Evolutionary conservation across 768 basidiomycete species (phyloP).

Genomic region (Floccularia luteovirens): DNA sequence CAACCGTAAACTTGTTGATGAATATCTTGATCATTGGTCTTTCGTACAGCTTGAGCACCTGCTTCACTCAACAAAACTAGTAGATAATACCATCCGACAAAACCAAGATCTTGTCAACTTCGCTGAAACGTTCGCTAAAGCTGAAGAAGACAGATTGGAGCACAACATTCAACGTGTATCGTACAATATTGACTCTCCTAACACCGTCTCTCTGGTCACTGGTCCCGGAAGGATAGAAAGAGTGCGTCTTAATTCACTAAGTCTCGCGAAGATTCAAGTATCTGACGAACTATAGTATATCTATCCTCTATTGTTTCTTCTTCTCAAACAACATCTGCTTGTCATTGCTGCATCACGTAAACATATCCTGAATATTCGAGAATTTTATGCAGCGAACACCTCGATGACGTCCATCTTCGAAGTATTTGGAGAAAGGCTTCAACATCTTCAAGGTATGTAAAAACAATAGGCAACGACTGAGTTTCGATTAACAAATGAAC

Average conservation of each 20-base stretch:
- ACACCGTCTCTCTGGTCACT: constrained; percentile 23
- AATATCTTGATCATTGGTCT: constrained; percentile 22
- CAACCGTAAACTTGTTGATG: constrained; percentile 23
- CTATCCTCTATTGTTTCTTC: constrained; percentile 25
- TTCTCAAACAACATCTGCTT: constrained; percentile 22
- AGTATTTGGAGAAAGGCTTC: constrained; percentile 21
- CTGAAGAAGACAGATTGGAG: constrained; percentile 23
- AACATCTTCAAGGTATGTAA: constrained; percentile 23
- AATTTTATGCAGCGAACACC: constrained; percentile 19
- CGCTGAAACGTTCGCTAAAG: constrained; percentile 16
- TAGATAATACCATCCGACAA: constrained; percentile 16
- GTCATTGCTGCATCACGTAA: constrained; percentile 23
- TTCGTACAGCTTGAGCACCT: constrained; percentile 27
- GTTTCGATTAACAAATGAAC: too few species aligned
- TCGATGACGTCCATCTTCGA: constrained; percentile 21
- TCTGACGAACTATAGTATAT: constrained; percentile 19
- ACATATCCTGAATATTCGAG: constrained; percentile 24
- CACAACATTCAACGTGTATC: constrained; percentile 17
- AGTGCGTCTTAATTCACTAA: constrained; percentile 13
- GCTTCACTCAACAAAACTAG: constrained; percentile 22
- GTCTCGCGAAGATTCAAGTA: too few species aligned
- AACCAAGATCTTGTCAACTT: constrained; percentile 19
- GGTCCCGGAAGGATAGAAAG: constrained; percentile 27
- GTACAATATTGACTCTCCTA: constrained; percentile 25
- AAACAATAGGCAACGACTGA: too few species aligned